phyloP scores from a whole-genome alignment of 2,329 filamentous ascomycete genomes.

The Grosmannia clavigera region DNA sequence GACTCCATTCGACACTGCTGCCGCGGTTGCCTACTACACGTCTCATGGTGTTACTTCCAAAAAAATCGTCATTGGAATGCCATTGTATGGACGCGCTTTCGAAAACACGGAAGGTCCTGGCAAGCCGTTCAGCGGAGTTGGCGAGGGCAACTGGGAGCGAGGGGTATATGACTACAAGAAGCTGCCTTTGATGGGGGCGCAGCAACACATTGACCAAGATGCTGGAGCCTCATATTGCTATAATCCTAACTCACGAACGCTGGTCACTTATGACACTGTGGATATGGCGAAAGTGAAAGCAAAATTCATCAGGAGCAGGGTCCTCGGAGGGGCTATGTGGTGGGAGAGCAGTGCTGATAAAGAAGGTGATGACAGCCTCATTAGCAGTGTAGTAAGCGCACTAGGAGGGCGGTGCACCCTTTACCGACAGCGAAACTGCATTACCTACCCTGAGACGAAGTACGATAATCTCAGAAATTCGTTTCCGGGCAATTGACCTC shows the following conservation, averaged over 20 bases:
- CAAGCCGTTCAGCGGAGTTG: constrained; percentile 54
- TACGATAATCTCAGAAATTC: constrained; percentile 57
- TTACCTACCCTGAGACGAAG: constrained; percentile 52
- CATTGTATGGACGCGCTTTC: constrained; percentile 81
- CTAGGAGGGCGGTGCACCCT: constrained; percentile 42
- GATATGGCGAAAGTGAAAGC: constrained; percentile 57
- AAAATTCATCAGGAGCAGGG: constrained; percentile 51
- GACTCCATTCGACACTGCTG: constrained; percentile 68
- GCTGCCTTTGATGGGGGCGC: constrained; percentile 55
- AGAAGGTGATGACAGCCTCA: constrained; percentile 51
- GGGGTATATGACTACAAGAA: constrained; percentile 85
- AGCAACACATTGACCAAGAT: constrained; percentile 50
- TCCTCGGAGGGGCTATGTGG: constrained; percentile 90
- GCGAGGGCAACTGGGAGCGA: constrained; percentile 70
- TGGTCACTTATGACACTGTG: constrained; percentile 72
- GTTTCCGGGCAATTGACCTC: constrained; percentile 24
- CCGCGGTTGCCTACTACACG: constrained; percentile 61
- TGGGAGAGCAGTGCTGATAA: constrained; percentile 83
- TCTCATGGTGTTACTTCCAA: constrained; percentile 46
- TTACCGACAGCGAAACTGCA: constrained; percentile 42
- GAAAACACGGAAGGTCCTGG: constrained; percentile 66
- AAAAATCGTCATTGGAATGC: constrained; percentile 86
- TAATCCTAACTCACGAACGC: constrained; percentile 43
- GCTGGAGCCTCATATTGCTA: constrained; percentile 69
- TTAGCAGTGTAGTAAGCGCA: constrained; percentile 46